phyloP scores from a whole-genome alignment of 73 alveolate genomes.

The Stentor roeselii region DNA sequence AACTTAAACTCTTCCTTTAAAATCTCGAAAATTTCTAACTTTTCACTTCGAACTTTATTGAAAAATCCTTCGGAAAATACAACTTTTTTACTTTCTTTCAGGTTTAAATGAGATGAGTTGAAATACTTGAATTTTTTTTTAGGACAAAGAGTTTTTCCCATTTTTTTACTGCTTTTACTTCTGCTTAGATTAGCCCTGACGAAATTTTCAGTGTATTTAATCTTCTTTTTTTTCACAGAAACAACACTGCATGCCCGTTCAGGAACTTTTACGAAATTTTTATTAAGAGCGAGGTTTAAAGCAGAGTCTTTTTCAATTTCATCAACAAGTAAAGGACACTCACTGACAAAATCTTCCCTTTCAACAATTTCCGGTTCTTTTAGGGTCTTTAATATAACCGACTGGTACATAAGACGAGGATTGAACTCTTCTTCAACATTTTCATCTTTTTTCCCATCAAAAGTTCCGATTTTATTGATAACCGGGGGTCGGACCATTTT shows the following conservation, averaged over 20 bases:
- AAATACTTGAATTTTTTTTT: constrained; percentile 2
- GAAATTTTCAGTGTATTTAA: neutral
- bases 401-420: neutral
- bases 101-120: neutral
- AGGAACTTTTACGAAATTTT: constrained; percentile 6
- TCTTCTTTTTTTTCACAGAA: neutral
- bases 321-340: neutral
- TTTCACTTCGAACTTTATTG: neutral
- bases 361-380: neutral
- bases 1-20: constrained; percentile 45
- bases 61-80: neutral
- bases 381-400: neutral
- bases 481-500: neutral
- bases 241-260: neutral
- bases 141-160: constrained; percentile 3
- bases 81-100: neutral
- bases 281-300: neutral
- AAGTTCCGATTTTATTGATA: neutral
- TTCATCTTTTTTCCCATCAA: neutral
- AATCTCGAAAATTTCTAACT: constrained; percentile 29
- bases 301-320: neutral
- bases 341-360: neutral
- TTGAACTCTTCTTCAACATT: neutral
- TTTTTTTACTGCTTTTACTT: neutral
- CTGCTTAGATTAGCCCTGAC: neutral